phyloP scores from a whole-genome alignment of 345 rosid genomes.

The Arabidopsis suecica region DNA sequence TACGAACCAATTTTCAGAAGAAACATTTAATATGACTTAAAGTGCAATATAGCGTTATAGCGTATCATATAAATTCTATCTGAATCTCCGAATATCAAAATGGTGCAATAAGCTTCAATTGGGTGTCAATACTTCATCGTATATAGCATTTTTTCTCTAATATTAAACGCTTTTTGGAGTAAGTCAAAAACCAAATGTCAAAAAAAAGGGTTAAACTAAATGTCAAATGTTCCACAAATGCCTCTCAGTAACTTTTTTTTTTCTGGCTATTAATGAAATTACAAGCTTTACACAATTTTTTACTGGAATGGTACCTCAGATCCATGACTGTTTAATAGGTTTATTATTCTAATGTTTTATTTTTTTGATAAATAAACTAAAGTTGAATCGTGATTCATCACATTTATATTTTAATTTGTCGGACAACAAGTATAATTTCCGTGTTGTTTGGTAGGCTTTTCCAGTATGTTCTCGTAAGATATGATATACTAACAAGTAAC shows the following conservation, averaged over 20 bases:
- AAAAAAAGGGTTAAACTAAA: too few relatives aligned
- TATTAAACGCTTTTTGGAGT: not conserved
- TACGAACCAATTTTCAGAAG: not conserved
- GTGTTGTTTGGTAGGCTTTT: slow-evolving; percentile 42
- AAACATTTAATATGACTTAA: not conserved
- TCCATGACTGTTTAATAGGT: not conserved
- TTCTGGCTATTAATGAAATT: not conserved
- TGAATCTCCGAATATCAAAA: not conserved
- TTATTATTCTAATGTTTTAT: not conserved
- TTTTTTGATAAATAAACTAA: not conserved
- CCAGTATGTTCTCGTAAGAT: slow-evolving; percentile 30
- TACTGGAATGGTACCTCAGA: not conserved
- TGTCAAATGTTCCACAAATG: not conserved
- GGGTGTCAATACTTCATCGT: not conserved
- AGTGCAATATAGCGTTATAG: not conserved
- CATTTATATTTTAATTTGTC: not conserved
- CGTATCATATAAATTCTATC: not conserved
- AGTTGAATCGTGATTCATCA: slow-evolving; percentile 25
- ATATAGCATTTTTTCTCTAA: not conserved
- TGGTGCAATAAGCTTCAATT: not conserved
- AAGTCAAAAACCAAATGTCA: too few relatives aligned
- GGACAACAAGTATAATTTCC: slow-evolving; percentile 13
- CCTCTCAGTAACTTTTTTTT: not conserved
- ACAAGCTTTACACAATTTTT: not conserved
- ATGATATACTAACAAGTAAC: not conserved